Base-by-base conservation (phyloP, 257 asterid genomes). In the Jasminum sambac region DNA sequence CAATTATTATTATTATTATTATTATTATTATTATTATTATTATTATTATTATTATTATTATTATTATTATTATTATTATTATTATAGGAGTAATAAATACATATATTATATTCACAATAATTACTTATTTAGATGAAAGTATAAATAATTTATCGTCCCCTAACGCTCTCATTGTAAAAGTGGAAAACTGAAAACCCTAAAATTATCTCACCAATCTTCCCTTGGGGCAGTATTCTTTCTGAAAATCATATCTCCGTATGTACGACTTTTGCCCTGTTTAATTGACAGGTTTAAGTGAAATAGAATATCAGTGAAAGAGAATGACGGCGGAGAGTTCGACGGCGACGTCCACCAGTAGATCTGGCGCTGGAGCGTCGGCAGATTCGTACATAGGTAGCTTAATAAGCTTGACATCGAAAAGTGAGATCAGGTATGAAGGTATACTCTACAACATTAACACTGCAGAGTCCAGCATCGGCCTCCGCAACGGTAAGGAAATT, bases 361-460 rank as follows among this genome's bases (percentile, higher is more conserved):
- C 96, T 78, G 86, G 89, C 46, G 81, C 85, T 61, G 85, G 85
- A 46, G 86, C 95, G 14, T 69, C 97, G 76, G 95, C 97, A 41
- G 97, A 93, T 64, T 87, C 98, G 42, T 93, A 90, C 83, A 80
- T 93, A 74, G 98, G 98, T 25, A 89, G 97, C 80, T 78, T 90
- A 82, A 93, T 93, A 58, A 93, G 96, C 72, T 88, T 90, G 95
- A 93, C 95, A 24, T 93, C 98, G 37, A 93, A 90, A 84, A 93
- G 97, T 70, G 97, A 93, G 88, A 93, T 93, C 87, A 88, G 97
- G 70, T 93, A 93, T 38, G 98, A 92, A 71, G 98, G 98, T 17
- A 79, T 92, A 69, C 80, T 92, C 11, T 84, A 85, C 85, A 88
- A 88, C 81, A 93, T 93, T 86, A 93, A 90, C 81, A 87, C 98